Percentiles rank a stretch among this genome's conserved stretches.
phyloP scores from a whole-genome alignment of 805 yeast genomes.

The Kurtzmaniella cleridarum region DNA sequence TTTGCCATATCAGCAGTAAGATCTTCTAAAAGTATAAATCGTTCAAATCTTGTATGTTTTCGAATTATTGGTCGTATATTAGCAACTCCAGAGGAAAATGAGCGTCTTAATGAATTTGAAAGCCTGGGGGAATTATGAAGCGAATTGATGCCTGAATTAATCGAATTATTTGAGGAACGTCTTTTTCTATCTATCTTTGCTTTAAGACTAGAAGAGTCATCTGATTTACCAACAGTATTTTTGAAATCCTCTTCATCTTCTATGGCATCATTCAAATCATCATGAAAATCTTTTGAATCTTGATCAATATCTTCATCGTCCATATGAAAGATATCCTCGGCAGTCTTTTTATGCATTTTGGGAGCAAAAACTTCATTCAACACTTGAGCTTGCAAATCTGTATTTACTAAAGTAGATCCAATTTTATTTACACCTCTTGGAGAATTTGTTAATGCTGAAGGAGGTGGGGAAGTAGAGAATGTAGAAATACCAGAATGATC shows the following conservation, averaged over 20 bases:
- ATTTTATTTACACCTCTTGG: constrained; percentile 10
- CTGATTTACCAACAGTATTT: not conserved
- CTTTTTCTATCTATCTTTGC: constrained; percentile 11
- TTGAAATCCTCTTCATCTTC: not conserved
- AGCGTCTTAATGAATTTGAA: not conserved
- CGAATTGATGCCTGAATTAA: not conserved
- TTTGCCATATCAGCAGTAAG: constrained; percentile 72
- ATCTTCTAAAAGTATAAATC: constrained; percentile 86
- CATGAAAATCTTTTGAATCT: not conserved
- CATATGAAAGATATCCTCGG: constrained; percentile 39
- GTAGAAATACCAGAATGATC: constrained; percentile 8
- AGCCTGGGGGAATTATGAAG: not conserved
- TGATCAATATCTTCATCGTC: constrained; percentile 31
- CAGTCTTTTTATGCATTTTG: constrained; percentile 2
- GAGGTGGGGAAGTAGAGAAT: constrained; percentile 1
- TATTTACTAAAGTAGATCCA: constrained; percentile 33
- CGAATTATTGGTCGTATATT: constrained; percentile 16
- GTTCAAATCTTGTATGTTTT: constrained; percentile 56
- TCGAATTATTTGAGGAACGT: constrained; percentile 4
- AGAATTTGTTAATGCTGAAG: constrained; percentile 2
- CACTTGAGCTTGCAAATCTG: constrained; percentile 34
- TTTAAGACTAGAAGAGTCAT: constrained; percentile 3
- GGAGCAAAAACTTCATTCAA: constrained; percentile 35
- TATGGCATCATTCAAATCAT: not conserved
- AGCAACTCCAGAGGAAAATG: not conserved